These are phyloP conservation scores for Neophaeococcomyces mojaviensis DNA, from an alignment of 2,329 filamentous ascomycete genomes.

Conservation along the genomic window DNA sequence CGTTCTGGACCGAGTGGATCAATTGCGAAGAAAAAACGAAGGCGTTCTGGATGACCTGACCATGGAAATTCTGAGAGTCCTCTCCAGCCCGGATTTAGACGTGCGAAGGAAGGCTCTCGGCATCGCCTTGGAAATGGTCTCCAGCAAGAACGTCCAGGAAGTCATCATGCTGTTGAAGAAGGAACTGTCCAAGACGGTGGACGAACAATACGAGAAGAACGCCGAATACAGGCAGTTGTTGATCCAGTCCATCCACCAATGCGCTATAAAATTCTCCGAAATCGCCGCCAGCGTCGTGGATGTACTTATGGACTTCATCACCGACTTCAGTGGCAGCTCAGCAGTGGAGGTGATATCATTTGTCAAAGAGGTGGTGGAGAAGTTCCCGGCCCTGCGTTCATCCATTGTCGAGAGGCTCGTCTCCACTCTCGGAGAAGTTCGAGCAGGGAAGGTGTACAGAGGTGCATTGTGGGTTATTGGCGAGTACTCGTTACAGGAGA, in stretches of 20 bases:
- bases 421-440: constrained; percentile 82
- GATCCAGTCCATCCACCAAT: constrained; percentile 96
- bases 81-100: constrained; percentile 92
- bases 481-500: constrained; percentile 90
- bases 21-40: constrained; percentile 78
- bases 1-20: constrained; percentile 86
- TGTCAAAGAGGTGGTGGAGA: constrained; percentile 97
- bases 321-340: constrained; percentile 93
- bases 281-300: constrained; percentile 95
- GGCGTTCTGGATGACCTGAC: constrained; percentile 86
- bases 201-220: constrained; percentile 98
- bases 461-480: constrained; percentile 97
- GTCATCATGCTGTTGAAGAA: constrained; percentile 95
- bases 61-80: constrained; percentile 92
- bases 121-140: constrained; percentile 94
- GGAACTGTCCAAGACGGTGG: constrained; percentile 92
- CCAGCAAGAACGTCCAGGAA: constrained; percentile 97
- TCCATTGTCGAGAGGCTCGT: constrained; percentile 85
- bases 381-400: constrained; percentile 81
- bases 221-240: constrained; percentile 88
- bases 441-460: constrained; percentile 93
- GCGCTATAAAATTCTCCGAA: constrained; percentile 98
- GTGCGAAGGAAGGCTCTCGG: constrained; percentile 84
- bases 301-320: constrained; percentile 97
- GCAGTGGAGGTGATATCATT: constrained; percentile 97